These are phyloP conservation scores for Coemansia sp. DNA, from an alignment of 192 early-diverging fungal species.

Conservation along the genomic window DNA sequence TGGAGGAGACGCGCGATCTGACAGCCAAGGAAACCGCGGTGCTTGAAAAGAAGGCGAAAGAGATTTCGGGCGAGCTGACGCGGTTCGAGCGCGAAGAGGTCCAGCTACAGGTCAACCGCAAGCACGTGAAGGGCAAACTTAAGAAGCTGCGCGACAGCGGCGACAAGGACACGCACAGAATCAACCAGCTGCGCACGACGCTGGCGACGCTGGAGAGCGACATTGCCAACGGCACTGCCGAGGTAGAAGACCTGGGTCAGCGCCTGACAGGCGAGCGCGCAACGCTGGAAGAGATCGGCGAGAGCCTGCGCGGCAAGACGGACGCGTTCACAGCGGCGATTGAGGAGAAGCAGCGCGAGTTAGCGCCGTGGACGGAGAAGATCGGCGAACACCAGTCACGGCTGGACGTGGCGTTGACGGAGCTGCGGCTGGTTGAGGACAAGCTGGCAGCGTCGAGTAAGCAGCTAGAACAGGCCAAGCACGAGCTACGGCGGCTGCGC, in stretches of 20 bases:
- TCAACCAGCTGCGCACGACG: constrained; percentile 62
- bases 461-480: constrained; percentile 62
- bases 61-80: constrained; percentile 58
- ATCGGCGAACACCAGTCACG: constrained; percentile 69
- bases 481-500: constrained; percentile 47
- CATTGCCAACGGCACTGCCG: constrained; percentile 54
- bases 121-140: constrained; percentile 73
- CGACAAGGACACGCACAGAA: constrained; percentile 61
- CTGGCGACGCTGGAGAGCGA: constrained; percentile 71
- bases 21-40: constrained; percentile 63
- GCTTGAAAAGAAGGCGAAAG: constrained; percentile 58
- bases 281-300: constrained; percentile 73
- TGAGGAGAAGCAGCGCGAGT: constrained; percentile 77
- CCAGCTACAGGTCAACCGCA: constrained; percentile 81
- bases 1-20: constrained; percentile 61
- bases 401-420: constrained; percentile 79
- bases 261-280: constrained; percentile 65
- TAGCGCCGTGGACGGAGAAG: constrained; percentile 86
- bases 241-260: constrained; percentile 63
- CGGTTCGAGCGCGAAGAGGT: constrained; percentile 79
- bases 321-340: constrained; percentile 77
- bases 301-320: constrained; percentile 85
- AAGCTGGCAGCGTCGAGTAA: constrained; percentile 54
- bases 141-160: constrained; percentile 74
- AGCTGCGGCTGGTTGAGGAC: constrained; percentile 73